Percentiles rank a stretch among this genome's conserved stretches.
phyloP scores from a whole-genome alignment of 495 filamentous ascomycete species.

The Penicillium egyptiacum region DNA sequence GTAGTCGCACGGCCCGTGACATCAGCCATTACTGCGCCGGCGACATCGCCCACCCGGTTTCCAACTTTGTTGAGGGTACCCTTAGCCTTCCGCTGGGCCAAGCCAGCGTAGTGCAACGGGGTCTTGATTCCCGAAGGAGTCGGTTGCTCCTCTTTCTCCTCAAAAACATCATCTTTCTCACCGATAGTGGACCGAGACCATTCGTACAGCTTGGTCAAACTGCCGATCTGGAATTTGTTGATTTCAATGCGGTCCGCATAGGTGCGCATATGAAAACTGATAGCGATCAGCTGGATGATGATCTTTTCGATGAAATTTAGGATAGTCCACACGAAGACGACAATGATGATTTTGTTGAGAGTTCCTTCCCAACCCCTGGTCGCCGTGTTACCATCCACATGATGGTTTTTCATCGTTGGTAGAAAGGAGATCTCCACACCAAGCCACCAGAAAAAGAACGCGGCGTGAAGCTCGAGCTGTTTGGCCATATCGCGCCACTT shows the following conservation, averaged over 20 bases:
- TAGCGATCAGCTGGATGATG: slow-evolving; percentile 90
- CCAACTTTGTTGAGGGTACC: slow-evolving; percentile 76
- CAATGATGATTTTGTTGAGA: slow-evolving; percentile 84
- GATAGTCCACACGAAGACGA: slow-evolving; percentile 73
- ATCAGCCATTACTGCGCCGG: slow-evolving; percentile 89
- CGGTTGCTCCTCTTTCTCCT: slow-evolving; percentile 44
- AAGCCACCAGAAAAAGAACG: slow-evolving; percentile 91
- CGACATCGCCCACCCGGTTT: slow-evolving; percentile 80
- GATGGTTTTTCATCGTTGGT: slow-evolving; percentile 69
- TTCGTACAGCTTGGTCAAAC: slow-evolving; percentile 76
- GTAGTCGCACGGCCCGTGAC: slow-evolving; percentile 80
- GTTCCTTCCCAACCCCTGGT: slow-evolving; percentile 68
- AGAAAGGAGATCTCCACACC: slow-evolving; percentile 68
- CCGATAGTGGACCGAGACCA: slow-evolving; percentile 74
- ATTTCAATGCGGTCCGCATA: slow-evolving; percentile 90
- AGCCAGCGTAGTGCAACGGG: slow-evolving; percentile 64
- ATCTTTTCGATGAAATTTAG: slow-evolving; percentile 92
- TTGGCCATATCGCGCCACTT: slow-evolving; percentile 92
- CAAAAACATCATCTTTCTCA: slow-evolving; percentile 70
- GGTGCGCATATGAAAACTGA: slow-evolving; percentile 87
- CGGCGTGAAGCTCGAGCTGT: slow-evolving; percentile 81
- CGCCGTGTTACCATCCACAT: slow-evolving; percentile 54
- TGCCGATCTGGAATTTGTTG: slow-evolving; percentile 86
- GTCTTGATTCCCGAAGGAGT: slow-evolving; percentile 62
- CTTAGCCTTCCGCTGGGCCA: slow-evolving; percentile 67